Base-by-base conservation (phyloP, 2,329 filamentous ascomycete genomes). In the Colletotrichum costaricense region DNA sequence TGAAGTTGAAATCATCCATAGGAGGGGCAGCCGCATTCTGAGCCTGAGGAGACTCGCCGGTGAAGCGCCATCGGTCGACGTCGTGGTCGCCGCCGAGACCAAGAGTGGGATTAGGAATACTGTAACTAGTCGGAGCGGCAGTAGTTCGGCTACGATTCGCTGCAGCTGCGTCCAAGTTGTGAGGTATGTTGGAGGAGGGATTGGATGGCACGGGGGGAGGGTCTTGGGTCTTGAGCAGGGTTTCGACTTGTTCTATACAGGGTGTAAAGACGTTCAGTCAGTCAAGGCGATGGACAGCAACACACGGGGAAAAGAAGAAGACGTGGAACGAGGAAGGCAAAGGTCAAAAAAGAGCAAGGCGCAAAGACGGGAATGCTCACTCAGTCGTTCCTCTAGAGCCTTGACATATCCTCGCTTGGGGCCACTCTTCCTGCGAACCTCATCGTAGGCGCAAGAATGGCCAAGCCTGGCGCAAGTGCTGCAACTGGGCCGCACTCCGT, bases 341-440 rank as follows among this genome's bases (percentile, higher is more conserved):
- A 38, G 19, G 22, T 9, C 57, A 28, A 33, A 12, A 42, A 46
- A 57, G 22, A 49, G 30, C 11, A 55, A 60, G n/a, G 62, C 30
- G 66, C 67, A 55, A 49, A 56, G 26, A 64, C 11, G 49, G 56
- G 24, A 67, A 12, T 46, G 74, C 93, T 85, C 88, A 97, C 95
- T 95, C 79, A 99, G 85, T 81, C 97, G 91, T 81, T 97, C 95
- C 83, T 98, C 97, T 77, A 98, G 85, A 73, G 95, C 93, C 86
- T 98, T 98, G 74, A 98, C 95, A 81, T 98, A 98, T 78, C 95
- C 95, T 80, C 95, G 90, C 86, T 98, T 98, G 2, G 95, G 95
- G 3, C 95, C 95, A 81, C 95, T 97, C 90, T 98, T 98, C 84
- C 95, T 94, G 81, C 95, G 91, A 78, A 96, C 93, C 85, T 98